Conservation (phyloP, 2,329 filamentous ascomycete genomes). For the Xylariaceae sp. region DNA sequence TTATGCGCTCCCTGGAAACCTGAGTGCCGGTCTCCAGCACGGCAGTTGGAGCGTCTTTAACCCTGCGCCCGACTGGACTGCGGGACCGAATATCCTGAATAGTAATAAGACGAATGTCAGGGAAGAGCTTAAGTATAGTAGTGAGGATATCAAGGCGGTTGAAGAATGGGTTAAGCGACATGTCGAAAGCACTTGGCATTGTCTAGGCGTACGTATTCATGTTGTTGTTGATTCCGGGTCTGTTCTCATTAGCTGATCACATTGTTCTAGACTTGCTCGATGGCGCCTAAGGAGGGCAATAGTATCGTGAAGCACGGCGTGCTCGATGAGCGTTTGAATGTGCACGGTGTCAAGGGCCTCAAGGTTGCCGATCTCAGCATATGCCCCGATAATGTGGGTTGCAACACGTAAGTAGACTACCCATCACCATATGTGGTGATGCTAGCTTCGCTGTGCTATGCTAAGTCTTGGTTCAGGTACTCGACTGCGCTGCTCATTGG, state of each 20-base stretch:
- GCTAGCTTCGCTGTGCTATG: background rate
- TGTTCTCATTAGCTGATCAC: background rate
- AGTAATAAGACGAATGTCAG: slow-evolving; percentile 57
- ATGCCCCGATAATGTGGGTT: slow-evolving; percentile 73
- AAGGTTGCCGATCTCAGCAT: slow-evolving; percentile 73
- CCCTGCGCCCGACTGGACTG: slow-evolving; percentile 46
- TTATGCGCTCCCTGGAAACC: slow-evolving; percentile 68
- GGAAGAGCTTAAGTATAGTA: slow-evolving; percentile 61
- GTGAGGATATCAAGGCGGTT: slow-evolving; percentile 57
- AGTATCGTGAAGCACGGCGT: slow-evolving; percentile 76
- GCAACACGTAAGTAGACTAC: slow-evolving; percentile 49
- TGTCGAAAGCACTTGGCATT: slow-evolving; percentile 72
- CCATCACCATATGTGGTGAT: background rate
- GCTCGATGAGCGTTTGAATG: slow-evolving; percentile 69
- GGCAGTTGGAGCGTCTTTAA: slow-evolving; percentile 64
- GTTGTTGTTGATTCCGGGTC: background rate
- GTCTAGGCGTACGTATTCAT: slow-evolving; percentile 42
- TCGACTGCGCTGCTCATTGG: slow-evolving; percentile 69
- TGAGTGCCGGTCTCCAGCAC: slow-evolving; percentile 67
- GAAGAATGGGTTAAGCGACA: slow-evolving; percentile 68
- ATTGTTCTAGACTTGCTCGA: slow-evolving; percentile 57
- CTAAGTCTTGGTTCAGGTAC: slow-evolving; percentile 39
- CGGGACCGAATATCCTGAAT: slow-evolving; percentile 48
- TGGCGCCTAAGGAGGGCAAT: slow-evolving; percentile 72
- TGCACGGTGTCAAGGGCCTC: slow-evolving; percentile 69